These are phyloP conservation scores for Vigna radiata DNA, from an alignment of 306 rosid genomes.

Conservation along the genomic window DNA sequence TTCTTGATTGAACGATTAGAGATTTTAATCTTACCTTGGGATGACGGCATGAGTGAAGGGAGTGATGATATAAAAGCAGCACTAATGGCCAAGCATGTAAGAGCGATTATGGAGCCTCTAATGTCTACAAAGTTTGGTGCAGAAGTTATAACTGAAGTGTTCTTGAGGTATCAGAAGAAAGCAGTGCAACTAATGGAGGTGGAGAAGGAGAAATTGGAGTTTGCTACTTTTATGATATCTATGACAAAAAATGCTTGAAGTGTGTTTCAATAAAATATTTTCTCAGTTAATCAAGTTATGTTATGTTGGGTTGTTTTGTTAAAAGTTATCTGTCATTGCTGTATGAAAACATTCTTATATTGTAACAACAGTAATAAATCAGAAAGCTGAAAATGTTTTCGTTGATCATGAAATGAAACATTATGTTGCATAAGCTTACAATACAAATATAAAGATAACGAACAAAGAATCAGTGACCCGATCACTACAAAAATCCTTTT, in stretches of 20 bases:
- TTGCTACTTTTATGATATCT: background rate
- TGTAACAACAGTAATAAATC: no score
- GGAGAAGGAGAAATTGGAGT: constrained; percentile 23
- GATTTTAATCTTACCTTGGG: background rate
- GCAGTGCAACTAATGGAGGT: background rate
- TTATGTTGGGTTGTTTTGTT: no score
- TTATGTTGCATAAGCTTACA: no score
- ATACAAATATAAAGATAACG: no score
- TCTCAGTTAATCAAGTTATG: background rate
- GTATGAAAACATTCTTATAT: no score
- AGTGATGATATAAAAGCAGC: background rate
- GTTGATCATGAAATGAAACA: no score
- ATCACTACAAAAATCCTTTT: no score
- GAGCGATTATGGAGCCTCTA: constrained; percentile 5
- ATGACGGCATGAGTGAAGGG: constrained; percentile 12
- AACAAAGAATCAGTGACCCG: no score
- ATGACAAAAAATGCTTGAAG: constrained; percentile 6
- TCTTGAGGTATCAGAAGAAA: background rate
- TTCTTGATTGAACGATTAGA: constrained; percentile 16
- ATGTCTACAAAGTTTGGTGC: background rate
- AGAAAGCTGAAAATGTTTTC: no score
- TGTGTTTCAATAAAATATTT: background rate
- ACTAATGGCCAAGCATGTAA: background rate
- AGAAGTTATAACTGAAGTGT: background rate
- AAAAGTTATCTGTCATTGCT: no score